Evolutionary conservation across 495 filamentous ascomycete genomes (phyloP), one percentile per base, ranked within the genome.

Genomic region (Neurospora intermedia): DNA sequence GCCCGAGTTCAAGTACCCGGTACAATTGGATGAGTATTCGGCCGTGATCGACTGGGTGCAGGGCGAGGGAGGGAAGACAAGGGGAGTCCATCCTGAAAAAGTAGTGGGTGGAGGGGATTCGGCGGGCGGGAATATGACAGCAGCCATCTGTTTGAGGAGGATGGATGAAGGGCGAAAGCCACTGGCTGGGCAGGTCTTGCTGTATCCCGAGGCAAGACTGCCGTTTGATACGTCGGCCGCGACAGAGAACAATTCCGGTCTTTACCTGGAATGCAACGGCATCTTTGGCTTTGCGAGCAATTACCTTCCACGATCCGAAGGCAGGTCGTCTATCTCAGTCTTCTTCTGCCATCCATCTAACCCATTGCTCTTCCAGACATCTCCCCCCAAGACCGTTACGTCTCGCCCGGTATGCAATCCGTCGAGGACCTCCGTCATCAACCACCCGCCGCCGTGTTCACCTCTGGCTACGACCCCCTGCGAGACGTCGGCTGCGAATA

Each of bases 401-500:
- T 79, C 23, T 74, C 74, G 0, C 78, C 79, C 2, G 76, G 78
- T 0, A 73, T 76, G 73, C 79, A 79, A 69, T 43, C 35, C 2
- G 70, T 71, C 10, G 54, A 73, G 1, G 31, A 77, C 1, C 73
- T 82, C 0, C 39, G 15, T 5, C 74, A 71, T 20, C 72, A 78
- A 23, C 79, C 77, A 4, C 80, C 75, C 1, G 75, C 80, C 1
- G 75, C 73, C 13, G 75, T 83, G 6, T 81, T 80, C 73, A 84
- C 81, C 20, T 78, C 75, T 45, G 82, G 82, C 3, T 84, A 81
- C 41, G 82, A 83, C 70, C 78, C 79, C 1, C 45, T 83, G 20
- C 73, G 82, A n/a, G 81, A 83, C 27, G 82, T 80, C 20, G 81
- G 80, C 2, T 77, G 81, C 39, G 80, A 81, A 46, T 82, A 78